Conservation (phyloP, 2,329 filamentous ascomycete species). For the Arthroderma sp. region DNA sequence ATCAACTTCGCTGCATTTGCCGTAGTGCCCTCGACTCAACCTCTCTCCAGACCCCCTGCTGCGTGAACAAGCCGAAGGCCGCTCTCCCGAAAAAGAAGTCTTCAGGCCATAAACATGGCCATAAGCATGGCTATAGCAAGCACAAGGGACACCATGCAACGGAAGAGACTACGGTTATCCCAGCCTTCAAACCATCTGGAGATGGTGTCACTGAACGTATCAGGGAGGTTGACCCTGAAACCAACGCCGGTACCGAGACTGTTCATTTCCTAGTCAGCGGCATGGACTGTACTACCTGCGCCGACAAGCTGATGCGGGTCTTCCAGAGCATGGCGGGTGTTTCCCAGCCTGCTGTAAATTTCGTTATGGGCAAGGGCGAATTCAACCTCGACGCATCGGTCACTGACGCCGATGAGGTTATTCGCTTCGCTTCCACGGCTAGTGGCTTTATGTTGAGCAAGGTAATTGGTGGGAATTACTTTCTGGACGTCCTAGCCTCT, state of each 20-base stretch:
- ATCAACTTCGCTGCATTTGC: conserved; percentile 16
- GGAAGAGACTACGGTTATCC: background rate
- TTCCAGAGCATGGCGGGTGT: conserved; percentile 8
- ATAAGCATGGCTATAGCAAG: conserved; percentile 2
- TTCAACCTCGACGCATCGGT: conserved; percentile 25
- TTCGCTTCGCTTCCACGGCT: conserved; percentile 9
- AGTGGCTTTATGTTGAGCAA: conserved; percentile 12
- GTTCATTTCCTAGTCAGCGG: conserved; percentile 8
- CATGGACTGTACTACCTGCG: conserved; percentile 24
- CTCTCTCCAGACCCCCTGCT: background rate
- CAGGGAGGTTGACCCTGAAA: conserved; percentile 5
- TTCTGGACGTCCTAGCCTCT: conserved; percentile 1
- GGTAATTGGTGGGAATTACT: conserved; percentile 1
- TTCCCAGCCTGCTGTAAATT: conserved; percentile 12
- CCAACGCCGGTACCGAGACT: conserved; percentile 5
- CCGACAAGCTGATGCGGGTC: conserved; percentile 12
- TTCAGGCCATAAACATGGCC: conserved; percentile 3
- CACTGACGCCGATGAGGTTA: conserved; percentile 14
- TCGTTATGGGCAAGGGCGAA: conserved; percentile 12
- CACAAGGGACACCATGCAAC: background rate
- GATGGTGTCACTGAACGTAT: background rate
- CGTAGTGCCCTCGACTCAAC: conserved; percentile 12
- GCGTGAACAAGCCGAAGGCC: background rate
- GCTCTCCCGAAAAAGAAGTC: conserved; percentile 1
- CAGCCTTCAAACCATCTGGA: background rate